Evolutionary conservation across 176 grass and related monocot genomes (phyloP).

Genomic region (Aechmea fasciata): DNA sequence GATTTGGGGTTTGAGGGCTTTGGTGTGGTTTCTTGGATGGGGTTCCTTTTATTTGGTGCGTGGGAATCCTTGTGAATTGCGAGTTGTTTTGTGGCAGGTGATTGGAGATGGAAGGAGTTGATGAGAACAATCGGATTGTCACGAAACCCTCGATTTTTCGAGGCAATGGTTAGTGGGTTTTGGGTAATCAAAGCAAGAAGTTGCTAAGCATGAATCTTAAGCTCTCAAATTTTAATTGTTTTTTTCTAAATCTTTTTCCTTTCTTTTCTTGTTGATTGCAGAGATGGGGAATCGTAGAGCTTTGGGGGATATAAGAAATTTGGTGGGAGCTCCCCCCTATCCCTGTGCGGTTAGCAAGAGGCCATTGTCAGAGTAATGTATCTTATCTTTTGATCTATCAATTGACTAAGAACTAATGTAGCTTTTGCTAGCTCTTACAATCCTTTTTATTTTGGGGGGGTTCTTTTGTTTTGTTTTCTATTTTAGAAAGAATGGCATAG

Average conservation of each 20-base stretch:
- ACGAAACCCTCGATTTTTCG: slow-evolving; percentile 14
- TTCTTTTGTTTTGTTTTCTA: slow-evolving; percentile 1
- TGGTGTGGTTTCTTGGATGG: slow-evolving; percentile 8
- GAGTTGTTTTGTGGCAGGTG: slow-evolving; percentile 18
- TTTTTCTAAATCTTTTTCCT: neutral
- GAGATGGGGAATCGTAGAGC: slow-evolving; percentile 54
- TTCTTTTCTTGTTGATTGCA: slow-evolving; percentile 20
- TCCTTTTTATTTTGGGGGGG: slow-evolving; percentile 19
- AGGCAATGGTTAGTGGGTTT: slow-evolving; percentile 13
- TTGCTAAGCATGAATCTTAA: neutral
- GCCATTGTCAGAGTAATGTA: slow-evolving; percentile 46
- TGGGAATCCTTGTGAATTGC: slow-evolving; percentile 6
- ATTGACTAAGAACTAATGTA: neutral
- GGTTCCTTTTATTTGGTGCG: neutral
- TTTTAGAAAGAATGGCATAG: slow-evolving; percentile 30
- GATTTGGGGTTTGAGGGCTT: neutral
- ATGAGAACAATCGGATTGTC: slow-evolving; percentile 38
- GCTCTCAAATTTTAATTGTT: neutral
- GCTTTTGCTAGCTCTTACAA: neutral
- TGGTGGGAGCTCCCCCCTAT: slow-evolving; percentile 23
- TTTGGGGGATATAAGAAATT: slow-evolving; percentile 63
- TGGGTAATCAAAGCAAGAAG: neutral
- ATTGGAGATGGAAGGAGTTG: slow-evolving; percentile 39
- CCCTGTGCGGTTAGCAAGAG: slow-evolving; percentile 41
- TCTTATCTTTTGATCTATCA: slow-evolving; percentile 7